phyloP scores from a whole-genome alignment of 352 stramenopile genomes.

The Thalassiosira livingstoniorum region DNA sequence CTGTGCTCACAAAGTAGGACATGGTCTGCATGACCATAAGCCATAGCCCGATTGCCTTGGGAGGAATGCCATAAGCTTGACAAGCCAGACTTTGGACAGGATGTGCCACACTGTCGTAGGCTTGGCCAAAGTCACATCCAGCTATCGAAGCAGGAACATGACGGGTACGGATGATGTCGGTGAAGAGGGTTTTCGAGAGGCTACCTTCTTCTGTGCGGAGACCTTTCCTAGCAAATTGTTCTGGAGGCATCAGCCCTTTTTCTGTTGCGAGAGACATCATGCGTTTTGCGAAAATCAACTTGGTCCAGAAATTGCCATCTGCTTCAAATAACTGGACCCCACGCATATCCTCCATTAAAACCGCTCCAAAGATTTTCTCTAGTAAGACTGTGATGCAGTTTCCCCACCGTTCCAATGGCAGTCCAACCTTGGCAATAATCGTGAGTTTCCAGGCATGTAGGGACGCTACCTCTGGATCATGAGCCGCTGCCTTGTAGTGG shows the following conservation, averaged over 20 bases:
- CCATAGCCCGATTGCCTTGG: constrained; percentile 8
- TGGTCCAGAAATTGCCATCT: constrained; percentile 25
- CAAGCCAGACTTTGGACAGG: constrained; percentile 21
- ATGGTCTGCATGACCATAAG: constrained; percentile 35
- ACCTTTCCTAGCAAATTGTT: constrained; percentile 28
- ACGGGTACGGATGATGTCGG: constrained; percentile 23
- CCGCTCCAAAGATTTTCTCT: constrained; percentile 17
- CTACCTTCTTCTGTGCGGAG: not conserved
- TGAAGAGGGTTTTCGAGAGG: constrained; percentile 21
- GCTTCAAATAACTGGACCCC: constrained; percentile 17
- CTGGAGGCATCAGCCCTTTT: constrained; percentile 7
- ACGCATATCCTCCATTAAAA: constrained; percentile 8
- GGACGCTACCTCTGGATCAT: not conserved
- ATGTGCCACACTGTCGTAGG: constrained; percentile 43
- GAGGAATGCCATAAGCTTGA: constrained; percentile 11
- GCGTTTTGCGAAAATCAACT: constrained; percentile 21
- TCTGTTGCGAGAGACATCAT: constrained; percentile 7
- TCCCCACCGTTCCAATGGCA: constrained; percentile 9
- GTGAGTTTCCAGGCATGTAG: not conserved
- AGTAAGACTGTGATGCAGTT: constrained; percentile 9
- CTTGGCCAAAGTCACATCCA: constrained; percentile 31
- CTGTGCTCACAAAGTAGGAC: constrained; percentile 23
- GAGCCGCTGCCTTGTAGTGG: not conserved
- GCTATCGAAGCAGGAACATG: constrained; percentile 14
- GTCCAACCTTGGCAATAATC: not conserved